Conservation (phyloP, 768 basidiomycete genomes). For the Chalciporus piperatus region DNA sequence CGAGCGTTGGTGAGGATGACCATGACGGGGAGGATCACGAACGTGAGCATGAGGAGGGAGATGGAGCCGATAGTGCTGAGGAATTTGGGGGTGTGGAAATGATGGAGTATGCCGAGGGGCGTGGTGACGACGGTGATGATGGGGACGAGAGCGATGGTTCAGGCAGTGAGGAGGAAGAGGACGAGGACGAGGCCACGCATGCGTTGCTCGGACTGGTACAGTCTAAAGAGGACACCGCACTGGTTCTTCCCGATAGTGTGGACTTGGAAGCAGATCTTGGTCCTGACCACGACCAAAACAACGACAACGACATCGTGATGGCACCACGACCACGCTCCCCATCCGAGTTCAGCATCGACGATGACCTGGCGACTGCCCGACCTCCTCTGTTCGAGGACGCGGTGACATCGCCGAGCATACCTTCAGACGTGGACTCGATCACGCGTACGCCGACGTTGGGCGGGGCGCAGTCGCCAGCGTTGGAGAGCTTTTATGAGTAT, state of each 20-base stretch:
- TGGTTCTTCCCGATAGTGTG: not conserved
- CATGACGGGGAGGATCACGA: conserved; percentile 18
- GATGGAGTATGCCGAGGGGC: conserved; percentile 11
- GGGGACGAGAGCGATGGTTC: conserved; percentile 38
- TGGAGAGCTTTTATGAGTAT: conserved; percentile 25
- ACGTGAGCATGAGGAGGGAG: conserved; percentile 23
- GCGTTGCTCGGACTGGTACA: conserved; percentile 24
- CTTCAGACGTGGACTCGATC: conserved; percentile 28
- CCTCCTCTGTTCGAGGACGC: conserved; percentile 10
- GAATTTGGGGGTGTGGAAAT: conserved; percentile 37
- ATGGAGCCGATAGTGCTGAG: conserved; percentile 29
- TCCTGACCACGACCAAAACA: not conserved
- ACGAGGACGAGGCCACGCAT: conserved; percentile 28
- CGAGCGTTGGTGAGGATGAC: conserved; percentile 22
- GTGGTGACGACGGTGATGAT: conserved; percentile 1
- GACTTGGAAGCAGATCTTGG: not conserved
- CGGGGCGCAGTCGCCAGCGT: conserved; percentile 18
- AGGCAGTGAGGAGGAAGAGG: conserved; percentile 37
- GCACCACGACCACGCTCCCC: conserved; percentile 4
- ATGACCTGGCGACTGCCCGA: not conserved
- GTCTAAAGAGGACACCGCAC: not conserved
- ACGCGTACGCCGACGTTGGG: conserved; percentile 21
- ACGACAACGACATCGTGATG: not conserved
- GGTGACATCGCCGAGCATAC: conserved; percentile 21
- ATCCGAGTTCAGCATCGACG: conserved; percentile 9